Base-by-base conservation (phyloP, 371 early-diverging fungal species). In the Zychaea mexicana region DNA sequence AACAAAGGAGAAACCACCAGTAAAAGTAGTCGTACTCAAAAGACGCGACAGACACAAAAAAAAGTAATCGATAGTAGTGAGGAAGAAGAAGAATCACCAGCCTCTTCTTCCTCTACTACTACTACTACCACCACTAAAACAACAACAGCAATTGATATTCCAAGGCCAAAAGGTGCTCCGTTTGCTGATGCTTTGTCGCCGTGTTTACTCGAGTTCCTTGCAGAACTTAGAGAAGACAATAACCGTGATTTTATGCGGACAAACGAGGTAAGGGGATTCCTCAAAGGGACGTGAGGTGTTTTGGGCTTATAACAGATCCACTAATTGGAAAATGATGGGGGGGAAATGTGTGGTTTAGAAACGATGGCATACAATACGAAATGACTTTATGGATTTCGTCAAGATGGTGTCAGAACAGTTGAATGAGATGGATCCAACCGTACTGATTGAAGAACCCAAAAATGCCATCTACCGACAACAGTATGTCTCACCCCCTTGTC, bases 301-400 rank as follows among this genome's bases (percentile, higher is more conserved):
- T n/a, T n/a, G n/a, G n/a, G n/a, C n/a, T n/a, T n/a, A n/a, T n/a
- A n/a, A n/a, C n/a, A 15, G 15, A 12, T 42, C 13, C 4, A 5
- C 1, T 12, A 7, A 42, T 42, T 0, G 3, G 3, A 42, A 15
- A 42, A 42, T 6, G 17, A 42, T 15, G 1, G n/a, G 3, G 4
- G 15, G 5, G n/a, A 12, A 12, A 42, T 46, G 5, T 4, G n/a
- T 57, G 0, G 8, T 33, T 49, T 36, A 76, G 67, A 74, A 72
- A 55, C 70, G 75, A 46, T 87, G 76, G 71, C 60, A 70, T 8
- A 26, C 58, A 3, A 70, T 74, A 0, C 67, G 73, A 28, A 65
- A 69, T 3, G 87, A 87, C 27, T 87, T 87, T 57, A 69, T 70
- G 33, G 87, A 84, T 42, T 84, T 87, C 59, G 74, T 81, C 49